These are phyloP conservation scores for Amorphotheca resinae DNA, from an alignment of 495 filamentous ascomycete species.

Conservation along the genomic window DNA sequence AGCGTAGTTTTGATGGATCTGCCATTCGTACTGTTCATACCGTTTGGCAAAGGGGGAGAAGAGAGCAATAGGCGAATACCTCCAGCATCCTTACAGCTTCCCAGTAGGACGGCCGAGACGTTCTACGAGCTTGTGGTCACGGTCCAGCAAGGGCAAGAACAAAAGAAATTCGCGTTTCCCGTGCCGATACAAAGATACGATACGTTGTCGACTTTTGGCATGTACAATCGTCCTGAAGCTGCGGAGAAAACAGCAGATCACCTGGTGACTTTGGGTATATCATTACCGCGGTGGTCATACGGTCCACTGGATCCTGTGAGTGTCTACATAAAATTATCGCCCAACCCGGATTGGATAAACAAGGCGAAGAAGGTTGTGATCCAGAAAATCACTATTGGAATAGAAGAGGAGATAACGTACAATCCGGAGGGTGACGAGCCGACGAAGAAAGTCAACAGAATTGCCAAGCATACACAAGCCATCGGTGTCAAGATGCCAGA, in stretches of 20 bases:
- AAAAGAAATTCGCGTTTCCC: conserved; percentile 83
- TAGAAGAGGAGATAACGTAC: conserved; percentile 95
- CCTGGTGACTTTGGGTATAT: conserved; percentile 81
- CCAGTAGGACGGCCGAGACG: conserved; percentile 86
- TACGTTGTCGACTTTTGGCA: conserved; percentile 94
- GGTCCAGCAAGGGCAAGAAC: conserved; percentile 80
- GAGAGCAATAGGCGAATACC: conserved; percentile 82
- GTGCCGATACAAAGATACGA: conserved; percentile 89
- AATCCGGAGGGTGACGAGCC: conserved; percentile 98
- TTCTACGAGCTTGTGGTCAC: conserved; percentile 94
- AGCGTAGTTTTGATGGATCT: conserved; percentile 93
- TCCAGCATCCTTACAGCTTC: conserved; percentile 81
- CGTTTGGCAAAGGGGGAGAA: conserved; percentile 78
- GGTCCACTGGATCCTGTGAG: conserved; percentile 90
- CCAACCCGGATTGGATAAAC: conserved; percentile 79
- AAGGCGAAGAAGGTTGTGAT: conserved; percentile 92
- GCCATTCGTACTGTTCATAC: conserved; percentile 94
- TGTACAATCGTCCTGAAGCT: conserved; percentile 94
- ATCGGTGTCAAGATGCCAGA: conserved; percentile 77
- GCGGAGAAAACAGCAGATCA: conserved; percentile 79
- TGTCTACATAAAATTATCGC: conserved; percentile 84
- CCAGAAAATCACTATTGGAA: conserved; percentile 80
- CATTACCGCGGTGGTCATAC: conserved; percentile 90
- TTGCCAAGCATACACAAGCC: conserved; percentile 71
- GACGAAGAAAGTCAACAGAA: conserved; percentile 72